A percentile compares a stretch with the other conserved stretches of the same genome.
These are phyloP conservation scores for Termitomyces sp. DNA, from an alignment of 768 basidiomycete genomes.

Conservation along the genomic window DNA sequence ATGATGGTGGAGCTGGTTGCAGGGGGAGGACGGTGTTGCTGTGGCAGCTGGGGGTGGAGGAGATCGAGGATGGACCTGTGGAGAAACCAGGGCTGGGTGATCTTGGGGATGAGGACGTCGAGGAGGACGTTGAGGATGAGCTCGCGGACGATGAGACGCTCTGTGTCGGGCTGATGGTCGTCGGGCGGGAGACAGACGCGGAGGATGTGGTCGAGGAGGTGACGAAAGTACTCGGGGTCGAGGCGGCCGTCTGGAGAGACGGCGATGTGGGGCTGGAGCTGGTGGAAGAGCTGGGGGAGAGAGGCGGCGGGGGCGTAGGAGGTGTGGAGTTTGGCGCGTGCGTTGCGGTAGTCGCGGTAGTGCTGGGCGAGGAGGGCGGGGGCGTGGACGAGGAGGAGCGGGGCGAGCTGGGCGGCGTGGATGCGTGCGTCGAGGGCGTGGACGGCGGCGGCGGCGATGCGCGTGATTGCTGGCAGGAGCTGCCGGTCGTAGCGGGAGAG, in stretches of 20 bases:
- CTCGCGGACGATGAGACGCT: slow-evolving; percentile 84
- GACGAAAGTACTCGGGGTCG: slow-evolving; percentile 76
- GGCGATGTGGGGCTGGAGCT: slow-evolving; percentile 83
- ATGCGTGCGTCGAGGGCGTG: slow-evolving; percentile 59
- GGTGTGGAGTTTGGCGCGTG: slow-evolving; percentile 54
- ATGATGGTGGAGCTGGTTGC: slow-evolving; percentile 38
- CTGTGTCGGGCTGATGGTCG: slow-evolving; percentile 74
- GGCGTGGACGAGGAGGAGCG: slow-evolving; percentile 58
- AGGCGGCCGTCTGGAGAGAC: slow-evolving; percentile 60
- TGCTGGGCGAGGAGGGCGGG: slow-evolving; percentile 73
- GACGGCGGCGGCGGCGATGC: slow-evolving; percentile 54
- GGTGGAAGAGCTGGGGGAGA: slow-evolving; percentile 70
- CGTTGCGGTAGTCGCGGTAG: slow-evolving; percentile 74
- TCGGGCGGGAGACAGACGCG: slow-evolving; percentile 69
- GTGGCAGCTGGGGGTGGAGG: slow-evolving; percentile 38
- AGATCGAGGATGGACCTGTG: slow-evolving; percentile 65
- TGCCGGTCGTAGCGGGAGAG: slow-evolving; percentile 82
- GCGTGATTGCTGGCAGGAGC: slow-evolving; percentile 68
- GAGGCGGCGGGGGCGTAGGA: slow-evolving; percentile 72
- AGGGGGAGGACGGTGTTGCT: slow-evolving; percentile 26
- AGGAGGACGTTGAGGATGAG: slow-evolving; percentile 76
- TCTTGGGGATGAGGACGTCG: slow-evolving; percentile 59
- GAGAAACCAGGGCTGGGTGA: slow-evolving; percentile 91
- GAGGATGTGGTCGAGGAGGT: slow-evolving; percentile 75
- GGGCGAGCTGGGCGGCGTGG: slow-evolving; percentile 50